Percentiles rank a stretch among this genome's conserved stretches.
Conservation (phyloP, 2,329 filamentous ascomycete species). For the Aureobasidium sp. region DNA sequence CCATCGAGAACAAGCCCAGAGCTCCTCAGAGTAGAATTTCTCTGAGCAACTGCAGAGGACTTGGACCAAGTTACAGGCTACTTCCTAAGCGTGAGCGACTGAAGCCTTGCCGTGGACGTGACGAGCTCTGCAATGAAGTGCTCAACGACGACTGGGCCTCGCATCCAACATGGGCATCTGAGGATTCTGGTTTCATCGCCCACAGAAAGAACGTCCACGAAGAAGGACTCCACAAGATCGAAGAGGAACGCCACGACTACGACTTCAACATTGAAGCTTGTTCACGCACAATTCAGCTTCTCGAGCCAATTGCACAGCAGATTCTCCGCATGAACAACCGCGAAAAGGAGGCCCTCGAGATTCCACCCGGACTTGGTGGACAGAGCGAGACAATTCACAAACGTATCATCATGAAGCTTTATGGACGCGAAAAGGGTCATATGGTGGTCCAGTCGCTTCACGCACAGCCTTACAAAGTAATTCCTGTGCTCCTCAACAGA, state of each 20-base stretch:
- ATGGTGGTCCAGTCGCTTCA: slow-evolving; percentile 87
- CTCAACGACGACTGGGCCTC: slow-evolving; percentile 98
- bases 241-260: slow-evolving; percentile 97
- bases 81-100: slow-evolving; percentile 85
- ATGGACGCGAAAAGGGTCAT: slow-evolving; percentile 74
- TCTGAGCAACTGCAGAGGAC: slow-evolving; percentile 88
- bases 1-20: slow-evolving; percentile 70
- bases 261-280: slow-evolving; percentile 98
- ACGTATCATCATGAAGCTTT: slow-evolving; percentile 95
- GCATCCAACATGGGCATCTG: slow-evolving; percentile 96
- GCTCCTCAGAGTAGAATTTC: slow-evolving; percentile 77
- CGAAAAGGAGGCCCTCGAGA: slow-evolving; percentile 67
- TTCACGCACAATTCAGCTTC: slow-evolving; percentile 86
- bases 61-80: slow-evolving; percentile 90
- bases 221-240: slow-evolving; percentile 88
- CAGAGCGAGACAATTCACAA: slow-evolving; percentile 96
- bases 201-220: slow-evolving; percentile 96
- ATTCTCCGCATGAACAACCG: slow-evolving; percentile 67
- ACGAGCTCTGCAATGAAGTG: slow-evolving; percentile 88
- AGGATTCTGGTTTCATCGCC: slow-evolving; percentile 95
- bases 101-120: slow-evolving; percentile 86
- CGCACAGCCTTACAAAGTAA: slow-evolving; percentile 71
- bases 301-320: slow-evolving; percentile 89
- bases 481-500: slow-evolving; percentile 79
- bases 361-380: slow-evolving; percentile 78